A percentile compares a stretch with the other conserved stretches of the same genome.
Conservation (phyloP, 1,284 basidiomycete species). For the Hemileia vastatrix region DNA sequence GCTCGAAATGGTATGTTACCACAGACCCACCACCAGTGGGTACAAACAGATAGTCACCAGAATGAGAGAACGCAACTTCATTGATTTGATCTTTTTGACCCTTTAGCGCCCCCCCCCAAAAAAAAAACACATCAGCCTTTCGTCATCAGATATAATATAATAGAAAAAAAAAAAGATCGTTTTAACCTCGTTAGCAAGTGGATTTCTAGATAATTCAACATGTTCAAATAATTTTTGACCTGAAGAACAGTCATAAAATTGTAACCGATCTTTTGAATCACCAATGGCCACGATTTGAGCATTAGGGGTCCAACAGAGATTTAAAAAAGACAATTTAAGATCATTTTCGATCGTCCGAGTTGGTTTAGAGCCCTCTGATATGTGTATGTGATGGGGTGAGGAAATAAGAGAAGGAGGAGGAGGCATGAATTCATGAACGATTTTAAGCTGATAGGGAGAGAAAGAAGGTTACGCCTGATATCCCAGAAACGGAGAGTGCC, state of each 20-base stretch:
- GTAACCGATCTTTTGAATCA: constrained; percentile 10
- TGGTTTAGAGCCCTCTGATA: constrained; percentile 11
- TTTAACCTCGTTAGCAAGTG: constrained; percentile 3
- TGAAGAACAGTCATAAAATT: constrained; percentile 3
- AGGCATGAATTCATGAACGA: background rate
- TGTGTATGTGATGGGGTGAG: background rate
- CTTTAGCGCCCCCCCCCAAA: no score
- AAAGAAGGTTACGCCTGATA: constrained; percentile 10
- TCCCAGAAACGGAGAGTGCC: constrained; percentile 39
- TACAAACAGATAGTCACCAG: constrained; percentile 12
- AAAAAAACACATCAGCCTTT: background rate
- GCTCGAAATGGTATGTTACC: constrained; percentile 2
- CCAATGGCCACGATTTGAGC: constrained; percentile 11
- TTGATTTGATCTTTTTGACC: constrained; percentile 18
- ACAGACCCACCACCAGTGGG: constrained; percentile 8
- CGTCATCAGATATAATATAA: background rate
- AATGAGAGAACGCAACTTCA: constrained; percentile 7
- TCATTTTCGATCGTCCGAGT: constrained; percentile 18
- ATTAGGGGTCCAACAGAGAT: constrained; percentile 15
- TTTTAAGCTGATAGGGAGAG: background rate
- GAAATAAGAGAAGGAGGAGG: background rate
- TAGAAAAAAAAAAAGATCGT: background rate
- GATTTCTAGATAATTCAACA: constrained; percentile 9
- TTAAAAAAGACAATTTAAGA: constrained; percentile 6
- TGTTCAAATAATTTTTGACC: constrained; percentile 10